Evolutionary conservation across 306 rosid species (phyloP).

Genomic region (Mucuna pruriens): DNA sequence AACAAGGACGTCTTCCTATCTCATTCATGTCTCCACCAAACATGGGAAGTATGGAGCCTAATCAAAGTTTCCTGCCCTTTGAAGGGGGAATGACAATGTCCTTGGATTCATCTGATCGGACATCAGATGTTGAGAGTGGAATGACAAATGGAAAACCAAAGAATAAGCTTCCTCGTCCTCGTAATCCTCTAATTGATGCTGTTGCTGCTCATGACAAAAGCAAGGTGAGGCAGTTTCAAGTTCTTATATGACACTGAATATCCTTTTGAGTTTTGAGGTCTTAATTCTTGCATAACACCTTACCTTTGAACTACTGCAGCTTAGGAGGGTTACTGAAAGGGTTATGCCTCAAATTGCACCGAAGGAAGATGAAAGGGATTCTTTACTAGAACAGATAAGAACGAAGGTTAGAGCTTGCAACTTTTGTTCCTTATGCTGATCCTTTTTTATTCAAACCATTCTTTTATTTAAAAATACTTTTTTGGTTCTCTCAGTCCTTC

Average conservation of each 20-base stretch:
- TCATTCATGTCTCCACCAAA: conserved; percentile 44
- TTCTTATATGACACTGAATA: conserved; percentile 19
- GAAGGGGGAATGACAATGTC: conserved; percentile 58
- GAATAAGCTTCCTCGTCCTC: conserved; percentile 84
- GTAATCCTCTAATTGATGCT: conserved; percentile 94
- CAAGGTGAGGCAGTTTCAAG: conserved; percentile 65
- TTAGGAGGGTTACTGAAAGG: conserved; percentile 83
- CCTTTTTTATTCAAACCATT: conserved; percentile 14
- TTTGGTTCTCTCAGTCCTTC: conserved; percentile 73
- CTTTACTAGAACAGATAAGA: conserved; percentile 83
- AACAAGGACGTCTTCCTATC: conserved; percentile 37
- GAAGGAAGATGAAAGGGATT: conserved; percentile 82
- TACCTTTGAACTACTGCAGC: conserved; percentile 60
- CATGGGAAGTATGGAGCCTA: conserved; percentile 53
- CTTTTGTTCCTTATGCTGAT: conserved; percentile 31
- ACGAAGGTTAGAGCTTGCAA: conserved; percentile 71
- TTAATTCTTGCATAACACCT: conserved; percentile 37
- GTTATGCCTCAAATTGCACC: conserved; percentile 67
- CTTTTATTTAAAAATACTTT: conserved; percentile 4
- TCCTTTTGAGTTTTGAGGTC: conserved; percentile 31
- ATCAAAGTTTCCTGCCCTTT: conserved; percentile 38
- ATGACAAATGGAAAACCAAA: conserved; percentile 58
- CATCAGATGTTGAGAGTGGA: conserved; percentile 59
- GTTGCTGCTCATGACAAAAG: conserved; percentile 95
- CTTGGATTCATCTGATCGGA: conserved; percentile 46